Evolutionary conservation across 768 basidiomycete species (phyloP).

Genomic region (Kwoniella shandongensis): DNA sequence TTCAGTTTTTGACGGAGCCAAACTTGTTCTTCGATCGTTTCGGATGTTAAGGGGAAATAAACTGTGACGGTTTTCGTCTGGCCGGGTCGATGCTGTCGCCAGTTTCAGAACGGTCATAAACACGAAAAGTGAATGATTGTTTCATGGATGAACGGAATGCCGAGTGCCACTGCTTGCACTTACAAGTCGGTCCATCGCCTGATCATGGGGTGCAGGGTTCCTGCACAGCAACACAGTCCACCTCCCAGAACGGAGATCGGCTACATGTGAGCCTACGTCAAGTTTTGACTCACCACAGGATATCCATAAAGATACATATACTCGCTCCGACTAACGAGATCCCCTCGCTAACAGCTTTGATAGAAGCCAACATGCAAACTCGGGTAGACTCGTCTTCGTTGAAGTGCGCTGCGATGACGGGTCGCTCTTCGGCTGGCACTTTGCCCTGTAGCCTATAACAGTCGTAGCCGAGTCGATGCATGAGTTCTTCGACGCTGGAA

Average conservation of each 20-base stretch:
- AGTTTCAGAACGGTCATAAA: not conserved
- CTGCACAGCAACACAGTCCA: not conserved
- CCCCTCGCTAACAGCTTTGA: constrained; percentile 9
- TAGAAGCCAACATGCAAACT: constrained; percentile 2
- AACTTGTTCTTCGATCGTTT: constrained; percentile 1
- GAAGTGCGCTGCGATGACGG: not conserved
- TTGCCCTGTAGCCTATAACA: not conserved
- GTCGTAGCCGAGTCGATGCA: too few species aligned
- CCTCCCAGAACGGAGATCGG: not conserved
- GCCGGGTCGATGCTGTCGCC: constrained; percentile 6
- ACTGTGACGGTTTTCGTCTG: constrained; percentile 6
- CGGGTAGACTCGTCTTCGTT: not conserved
- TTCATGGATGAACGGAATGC: not conserved
- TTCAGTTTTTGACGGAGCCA: not conserved
- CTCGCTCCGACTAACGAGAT: constrained; percentile 3
- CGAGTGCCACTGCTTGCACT: not conserved
- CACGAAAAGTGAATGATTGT: too few species aligned
- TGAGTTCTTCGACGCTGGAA: too few species aligned
- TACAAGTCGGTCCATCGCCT: constrained; percentile 10
- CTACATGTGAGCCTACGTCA: too few species aligned
- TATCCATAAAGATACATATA: constrained; percentile 4
- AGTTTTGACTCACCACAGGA: constrained; percentile 1
- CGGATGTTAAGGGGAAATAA: constrained; percentile 1
- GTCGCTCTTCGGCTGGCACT: not conserved
- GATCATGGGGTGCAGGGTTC: constrained; percentile 9